These are phyloP conservation scores for Leptographium radiaticola DNA, from an alignment of 2,329 filamentous ascomycete genomes.

Conservation along the genomic window DNA sequence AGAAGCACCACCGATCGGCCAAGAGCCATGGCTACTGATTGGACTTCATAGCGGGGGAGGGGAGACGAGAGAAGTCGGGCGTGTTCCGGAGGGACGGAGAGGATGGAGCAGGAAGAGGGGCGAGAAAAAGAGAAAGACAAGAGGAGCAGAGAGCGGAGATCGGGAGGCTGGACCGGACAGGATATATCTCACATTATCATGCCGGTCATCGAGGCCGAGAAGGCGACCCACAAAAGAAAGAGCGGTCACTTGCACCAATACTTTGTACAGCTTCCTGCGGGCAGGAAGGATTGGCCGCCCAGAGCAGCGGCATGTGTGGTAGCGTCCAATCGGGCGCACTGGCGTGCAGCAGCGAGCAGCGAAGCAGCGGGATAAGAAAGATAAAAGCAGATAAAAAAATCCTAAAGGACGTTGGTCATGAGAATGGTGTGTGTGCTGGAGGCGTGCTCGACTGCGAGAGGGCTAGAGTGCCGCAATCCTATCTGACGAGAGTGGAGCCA, in stretches of 20 bases:
- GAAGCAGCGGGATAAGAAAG: not conserved
- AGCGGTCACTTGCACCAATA: not conserved
- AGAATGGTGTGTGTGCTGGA: not conserved
- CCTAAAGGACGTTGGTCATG: no score
- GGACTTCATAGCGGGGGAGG: slow-evolving; percentile 2
- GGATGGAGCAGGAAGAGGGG: not conserved
- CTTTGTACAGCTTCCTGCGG: not conserved
- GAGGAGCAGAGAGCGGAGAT: no score
- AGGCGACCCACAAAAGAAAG: not conserved
- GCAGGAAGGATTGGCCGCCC: not conserved
- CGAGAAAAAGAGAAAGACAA: not conserved
- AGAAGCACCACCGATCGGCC: slow-evolving; percentile 8
- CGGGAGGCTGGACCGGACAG: no score
- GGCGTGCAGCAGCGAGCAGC: no score
- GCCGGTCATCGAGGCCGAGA: not conserved
- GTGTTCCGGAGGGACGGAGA: not conserved
- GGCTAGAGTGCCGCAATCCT: not conserved
- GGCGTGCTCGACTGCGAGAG: not conserved
- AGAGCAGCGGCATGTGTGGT: no score
- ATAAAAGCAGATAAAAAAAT: no score
- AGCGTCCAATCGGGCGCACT: no score
- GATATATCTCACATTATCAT: not conserved
- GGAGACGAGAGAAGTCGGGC: no score
- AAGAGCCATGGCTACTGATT: slow-evolving; percentile 6
- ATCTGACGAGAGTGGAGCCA: not conserved